Conservation (phyloP, 2,329 filamentous ascomycete species). For the Penicillium digitatum region DNA sequence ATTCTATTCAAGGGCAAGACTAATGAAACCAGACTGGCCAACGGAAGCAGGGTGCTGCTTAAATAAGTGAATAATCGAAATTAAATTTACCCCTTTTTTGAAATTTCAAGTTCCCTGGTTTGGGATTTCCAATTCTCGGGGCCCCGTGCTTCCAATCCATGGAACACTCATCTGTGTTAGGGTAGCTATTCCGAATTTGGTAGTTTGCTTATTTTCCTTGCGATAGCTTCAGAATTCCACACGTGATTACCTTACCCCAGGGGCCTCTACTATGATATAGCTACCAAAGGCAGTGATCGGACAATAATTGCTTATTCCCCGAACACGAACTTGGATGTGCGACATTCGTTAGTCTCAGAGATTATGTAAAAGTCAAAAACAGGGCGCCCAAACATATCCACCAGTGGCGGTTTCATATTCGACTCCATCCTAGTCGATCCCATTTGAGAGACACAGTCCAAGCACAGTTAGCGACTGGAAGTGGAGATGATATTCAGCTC, state of each 20-base stretch:
- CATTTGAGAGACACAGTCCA: not conserved
- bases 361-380: not conserved
- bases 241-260: not conserved
- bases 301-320: constrained; percentile 2
- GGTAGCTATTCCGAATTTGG: constrained; percentile 18
- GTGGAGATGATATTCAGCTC: constrained; percentile 21
- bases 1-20: not conserved
- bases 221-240: not conserved
- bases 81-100: not conserved
- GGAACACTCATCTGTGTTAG: constrained; percentile 4
- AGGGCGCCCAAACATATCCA: not conserved
- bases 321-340: not conserved
- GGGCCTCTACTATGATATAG: not conserved
- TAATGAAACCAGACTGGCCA: constrained; percentile 29
- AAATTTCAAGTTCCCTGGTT: not conserved
- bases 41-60: constrained; percentile 28
- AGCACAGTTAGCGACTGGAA: not conserved
- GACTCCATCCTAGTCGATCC: constrained; percentile 1
- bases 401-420: not conserved
- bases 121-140: constrained; percentile 7
- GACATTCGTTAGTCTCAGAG: constrained; percentile 1
- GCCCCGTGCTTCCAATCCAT: constrained; percentile 17
- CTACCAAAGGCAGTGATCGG: not conserved
- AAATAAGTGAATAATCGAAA: constrained; percentile 5
- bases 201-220: constrained; percentile 21